Evolutionary conservation across 1,284 basidiomycete genomes (phyloP), one percentile per base, ranked within the genome.

Genomic region (Leccinum insolens): DNA sequence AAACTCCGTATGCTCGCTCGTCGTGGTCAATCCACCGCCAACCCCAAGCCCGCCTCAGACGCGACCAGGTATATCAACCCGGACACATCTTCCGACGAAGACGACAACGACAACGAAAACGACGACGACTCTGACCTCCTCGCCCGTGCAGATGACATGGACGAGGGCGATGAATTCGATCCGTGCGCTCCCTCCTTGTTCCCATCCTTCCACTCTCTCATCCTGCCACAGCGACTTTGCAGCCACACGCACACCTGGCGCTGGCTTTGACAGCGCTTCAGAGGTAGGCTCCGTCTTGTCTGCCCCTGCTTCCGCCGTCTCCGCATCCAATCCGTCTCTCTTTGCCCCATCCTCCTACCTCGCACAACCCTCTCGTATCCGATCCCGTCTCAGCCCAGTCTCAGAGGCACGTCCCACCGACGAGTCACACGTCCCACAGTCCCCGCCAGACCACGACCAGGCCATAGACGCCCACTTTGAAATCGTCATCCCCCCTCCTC

Each of bases 151-250:
- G 83, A 83, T 57, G 84, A 85, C 62, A 86, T 88, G 78, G 88
- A 89, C 68, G 86, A 88, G 61, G 89, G 85, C 8, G 91, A 88
- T 65, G 90, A 91, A 67, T 92, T 92, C 70, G 91, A 93, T 74
- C 90, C 90, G 90, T 92, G 76, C 74, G 89, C 57, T 9, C 57
- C 28, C 69, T 55, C 49, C 46, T 62, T n/a, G 55, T 20, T 63
- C 28, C 25, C 20, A 5, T 44, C 28, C 28, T 62, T 55, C 64
- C 46, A 3, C 3, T n/a, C 17, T 49, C 65, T 69, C 66, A 65
- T 41, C 11, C 25, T 61, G 4, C 12, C 66, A 17, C 69, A 87
- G 84, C 7, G 85, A 86, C 67, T 88, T 86, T 75, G 83, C 82
- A 44, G 80, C 83, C 52, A 86, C 80, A 31, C 85, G 82, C 72